Evolutionary conservation across 495 filamentous ascomycete genomes (phyloP).

Genomic region (Trichoderma parareesei): DNA sequence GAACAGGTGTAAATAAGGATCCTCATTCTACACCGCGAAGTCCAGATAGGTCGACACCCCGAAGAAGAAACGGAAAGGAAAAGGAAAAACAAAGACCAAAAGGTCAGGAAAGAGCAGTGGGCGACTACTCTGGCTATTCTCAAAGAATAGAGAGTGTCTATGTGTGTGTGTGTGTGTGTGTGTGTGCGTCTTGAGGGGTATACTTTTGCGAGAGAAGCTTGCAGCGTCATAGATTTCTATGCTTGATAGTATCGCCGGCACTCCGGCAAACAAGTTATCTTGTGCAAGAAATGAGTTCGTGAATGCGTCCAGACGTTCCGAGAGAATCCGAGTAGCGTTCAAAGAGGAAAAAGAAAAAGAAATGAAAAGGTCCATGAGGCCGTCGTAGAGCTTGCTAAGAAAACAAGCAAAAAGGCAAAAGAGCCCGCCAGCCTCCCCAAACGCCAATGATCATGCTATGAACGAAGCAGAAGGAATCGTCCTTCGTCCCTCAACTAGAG

Average conservation of each 20-base stretch:
- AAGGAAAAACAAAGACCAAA: not conserved
- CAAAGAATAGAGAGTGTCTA: not conserved
- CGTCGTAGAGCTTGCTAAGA: not conserved
- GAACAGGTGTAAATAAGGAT: not conserved
- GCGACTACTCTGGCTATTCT: not conserved
- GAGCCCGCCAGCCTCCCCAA: not conserved
- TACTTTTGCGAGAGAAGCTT: not conserved
- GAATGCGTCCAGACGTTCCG: not conserved
- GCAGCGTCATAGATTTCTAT: not conserved
- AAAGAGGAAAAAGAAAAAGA: not conserved
- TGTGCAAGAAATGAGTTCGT: slow-evolving; percentile 4
- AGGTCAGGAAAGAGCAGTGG: not conserved
- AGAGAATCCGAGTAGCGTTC: not conserved
- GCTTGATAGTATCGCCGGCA: not conserved
- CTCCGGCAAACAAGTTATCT: not conserved
- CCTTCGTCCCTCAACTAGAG: not conserved
- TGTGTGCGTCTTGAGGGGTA: not conserved
- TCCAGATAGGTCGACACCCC: not conserved
- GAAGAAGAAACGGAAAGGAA: not conserved
- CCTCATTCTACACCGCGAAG: too few relatives aligned
- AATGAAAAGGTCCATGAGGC: not conserved
- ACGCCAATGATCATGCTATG: slow-evolving; percentile 9
- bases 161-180: not conserved
- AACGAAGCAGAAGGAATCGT: not conserved
- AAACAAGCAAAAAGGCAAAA: not conserved